These are phyloP conservation scores for Phyllosticta paracitricarpa DNA, from an alignment of 2,329 filamentous ascomycete genomes.

Conservation along the genomic window DNA sequence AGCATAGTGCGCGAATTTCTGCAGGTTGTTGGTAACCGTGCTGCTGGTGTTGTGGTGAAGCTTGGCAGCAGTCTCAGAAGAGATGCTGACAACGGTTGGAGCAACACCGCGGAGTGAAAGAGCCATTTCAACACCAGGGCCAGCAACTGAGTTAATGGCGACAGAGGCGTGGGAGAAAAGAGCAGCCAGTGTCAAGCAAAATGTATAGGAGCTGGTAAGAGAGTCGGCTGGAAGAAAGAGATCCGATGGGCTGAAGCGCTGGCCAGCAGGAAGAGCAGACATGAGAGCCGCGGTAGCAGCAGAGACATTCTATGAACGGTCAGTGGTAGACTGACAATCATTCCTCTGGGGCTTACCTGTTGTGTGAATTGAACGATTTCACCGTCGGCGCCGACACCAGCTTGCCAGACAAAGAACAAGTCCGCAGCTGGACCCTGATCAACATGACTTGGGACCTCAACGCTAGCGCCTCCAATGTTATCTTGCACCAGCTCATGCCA, in stretches of 20 bases:
- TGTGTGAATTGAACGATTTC: slow-evolving; percentile 78
- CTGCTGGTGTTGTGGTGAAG: slow-evolving; percentile 54
- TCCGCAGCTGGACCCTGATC: slow-evolving; percentile 40
- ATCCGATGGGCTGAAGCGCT: slow-evolving; percentile 65
- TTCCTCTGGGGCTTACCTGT: slow-evolving; percentile 30
- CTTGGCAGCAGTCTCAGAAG: slow-evolving; percentile 60
- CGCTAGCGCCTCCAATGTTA: slow-evolving; percentile 35
- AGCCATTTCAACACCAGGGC: slow-evolving; percentile 58
- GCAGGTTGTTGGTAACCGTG: slow-evolving; percentile 52
- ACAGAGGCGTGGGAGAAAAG: slow-evolving; percentile 78
- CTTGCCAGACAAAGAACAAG: slow-evolving; percentile 57
- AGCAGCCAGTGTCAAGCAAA: slow-evolving; percentile 70
- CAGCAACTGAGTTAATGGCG: slow-evolving; percentile 80
- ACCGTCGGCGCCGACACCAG: slow-evolving; percentile 35
- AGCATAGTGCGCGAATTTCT: slow-evolving; percentile 59
- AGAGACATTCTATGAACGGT: slow-evolving; percentile 57
- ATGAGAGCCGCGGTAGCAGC: slow-evolving; percentile 73
- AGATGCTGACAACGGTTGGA: slow-evolving; percentile 74
- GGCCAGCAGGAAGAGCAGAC: slow-evolving; percentile 61
- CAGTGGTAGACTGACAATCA: neutral
- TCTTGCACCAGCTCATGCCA: slow-evolving; percentile 87
- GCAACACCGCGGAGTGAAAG: slow-evolving; percentile 64
- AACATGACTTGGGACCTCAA: slow-evolving; percentile 55
- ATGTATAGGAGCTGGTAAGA: slow-evolving; percentile 67
- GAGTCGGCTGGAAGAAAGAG: slow-evolving; percentile 78